A percentile compares a stretch with the other conserved stretches of the same genome.
phyloP scores from a whole-genome alignment of 805 yeast genomes.

The Ascoidea asiatica region DNA sequence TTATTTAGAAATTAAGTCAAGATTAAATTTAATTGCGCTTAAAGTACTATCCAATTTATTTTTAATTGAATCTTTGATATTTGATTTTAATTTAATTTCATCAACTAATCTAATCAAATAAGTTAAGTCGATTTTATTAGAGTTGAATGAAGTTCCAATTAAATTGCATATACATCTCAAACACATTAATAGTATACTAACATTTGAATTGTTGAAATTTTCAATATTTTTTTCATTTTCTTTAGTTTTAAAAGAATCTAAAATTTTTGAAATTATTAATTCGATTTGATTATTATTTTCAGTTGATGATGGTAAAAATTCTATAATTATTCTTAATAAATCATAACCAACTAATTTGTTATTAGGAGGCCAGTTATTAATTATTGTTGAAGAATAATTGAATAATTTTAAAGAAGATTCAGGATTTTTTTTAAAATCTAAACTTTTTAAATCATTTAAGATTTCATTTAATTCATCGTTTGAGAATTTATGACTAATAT shows the following conservation, averaged over 20 bases:
- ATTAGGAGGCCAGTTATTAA: background rate
- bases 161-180: conserved; percentile 9
- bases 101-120: conserved; percentile 4
- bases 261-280: too few species aligned
- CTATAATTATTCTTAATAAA: conserved; percentile 8
- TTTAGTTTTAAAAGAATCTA: conserved; percentile 1
- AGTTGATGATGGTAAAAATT: too few species aligned
- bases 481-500: conserved; percentile 18
- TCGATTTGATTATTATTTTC: too few species aligned
- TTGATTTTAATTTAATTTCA: conserved; percentile 1
- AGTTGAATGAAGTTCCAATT: conserved; percentile 1
- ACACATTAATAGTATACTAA: conserved; percentile 7
- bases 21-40: conserved; percentile 6
- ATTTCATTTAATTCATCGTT: conserved; percentile 19
- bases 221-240: conserved; percentile 1
- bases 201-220: conserved; percentile 5
- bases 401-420: background rate
- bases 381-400: background rate
- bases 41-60: conserved; percentile 5
- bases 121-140: background rate
- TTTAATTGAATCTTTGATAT: conserved; percentile 8
- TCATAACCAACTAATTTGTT: conserved; percentile 9
- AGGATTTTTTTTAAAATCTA: background rate
- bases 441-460: conserved; percentile 17
- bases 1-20: too few species aligned